Evolutionary conservation across 805 yeast genomes (phyloP), one percentile per base, ranked within the genome.

Genomic region (Saccharomycopsis sp.): DNA sequence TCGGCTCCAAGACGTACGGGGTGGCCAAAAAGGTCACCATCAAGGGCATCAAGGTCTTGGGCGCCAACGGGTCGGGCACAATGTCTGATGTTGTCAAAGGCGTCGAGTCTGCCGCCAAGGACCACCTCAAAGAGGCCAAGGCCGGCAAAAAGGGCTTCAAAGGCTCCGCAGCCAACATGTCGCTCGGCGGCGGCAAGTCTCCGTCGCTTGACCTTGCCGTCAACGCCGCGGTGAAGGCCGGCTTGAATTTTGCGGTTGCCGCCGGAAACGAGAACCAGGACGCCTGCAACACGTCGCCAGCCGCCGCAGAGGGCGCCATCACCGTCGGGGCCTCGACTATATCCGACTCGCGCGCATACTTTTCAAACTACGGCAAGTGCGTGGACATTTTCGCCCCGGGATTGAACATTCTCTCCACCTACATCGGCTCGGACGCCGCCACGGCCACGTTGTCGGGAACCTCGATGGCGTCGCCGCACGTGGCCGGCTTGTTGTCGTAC

Each of bases 371-470:
- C 73, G 99, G 99, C 71, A 81, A 79, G 69, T 92, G 99, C 79
- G 97, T 94, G 59, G 97, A 92, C 69, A 86, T 92, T 63, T 92
- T 90, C 70, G 99, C 96, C 24, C 99, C 99, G 24, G 99, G 99
- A 68, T 85, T 90, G 67, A 86, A 89, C 71, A 83, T 92, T 61
- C 77, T 86, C 64, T 89, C 97, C 51, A 87, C 92, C 44, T 88
- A 87, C 70, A 87, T 85, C 70, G 94, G 95, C 50, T 83, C 90
- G 2, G 77, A 80, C 55, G 73, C 81, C 56, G 87, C 91, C 50
- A 86, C 92, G 64, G 91, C 94, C 51, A 82, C 89, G 46, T 78
- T 88, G 70, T 87, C 96, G 44, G 99, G 99, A 73, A 92, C 97
- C 9, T 92, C 98, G 15, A 92, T 92, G 99, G 97, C 98, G 20